Percentiles rank a stretch among this genome's conserved stretches.
Evolutionary conservation across 2,329 filamentous ascomycete genomes (phyloP).

Genomic region (Claviceps sp.): DNA sequence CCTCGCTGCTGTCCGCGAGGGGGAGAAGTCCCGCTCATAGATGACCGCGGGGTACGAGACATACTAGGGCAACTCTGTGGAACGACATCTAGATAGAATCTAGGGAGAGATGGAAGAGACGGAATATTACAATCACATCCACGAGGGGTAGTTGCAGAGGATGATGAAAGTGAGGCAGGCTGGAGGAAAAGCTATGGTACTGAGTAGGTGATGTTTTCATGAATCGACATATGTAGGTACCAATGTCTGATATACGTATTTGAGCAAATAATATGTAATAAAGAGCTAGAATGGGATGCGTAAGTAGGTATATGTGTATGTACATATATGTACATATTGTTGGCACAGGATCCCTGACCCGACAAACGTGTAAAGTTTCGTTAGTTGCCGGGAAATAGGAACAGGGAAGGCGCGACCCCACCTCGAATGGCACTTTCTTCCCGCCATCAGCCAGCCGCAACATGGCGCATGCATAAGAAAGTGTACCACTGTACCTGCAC

Average conservation of each 20-base stretch:
- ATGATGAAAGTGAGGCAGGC: not conserved
- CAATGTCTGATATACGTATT: no score
- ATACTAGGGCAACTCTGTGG: not conserved
- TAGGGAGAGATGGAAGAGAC: not conserved
- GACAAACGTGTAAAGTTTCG: no score
- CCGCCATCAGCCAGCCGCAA: not conserved
- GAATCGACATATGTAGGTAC: not conserved
- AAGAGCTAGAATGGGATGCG: not conserved
- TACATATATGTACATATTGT: no score
- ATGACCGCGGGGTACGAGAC: not conserved
- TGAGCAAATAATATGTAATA: not conserved
- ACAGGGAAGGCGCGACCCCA: not conserved
- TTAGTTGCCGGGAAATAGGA: not conserved
- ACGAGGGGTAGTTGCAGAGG: not conserved
- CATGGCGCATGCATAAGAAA: no score
- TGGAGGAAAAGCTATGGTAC: not conserved
- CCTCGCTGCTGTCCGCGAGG: slow-evolving; percentile 63
- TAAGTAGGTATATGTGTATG: not conserved
- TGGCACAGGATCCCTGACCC: no score
- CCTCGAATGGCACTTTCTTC: not conserved
- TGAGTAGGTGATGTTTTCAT: no score
- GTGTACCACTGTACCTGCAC: no score
- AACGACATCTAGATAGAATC: not conserved
- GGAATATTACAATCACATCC: not conserved
- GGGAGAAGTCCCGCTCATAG: slow-evolving; percentile 24